Conservation (phyloP, 805 yeast genomes). For the Yarrowia sp. region DNA sequence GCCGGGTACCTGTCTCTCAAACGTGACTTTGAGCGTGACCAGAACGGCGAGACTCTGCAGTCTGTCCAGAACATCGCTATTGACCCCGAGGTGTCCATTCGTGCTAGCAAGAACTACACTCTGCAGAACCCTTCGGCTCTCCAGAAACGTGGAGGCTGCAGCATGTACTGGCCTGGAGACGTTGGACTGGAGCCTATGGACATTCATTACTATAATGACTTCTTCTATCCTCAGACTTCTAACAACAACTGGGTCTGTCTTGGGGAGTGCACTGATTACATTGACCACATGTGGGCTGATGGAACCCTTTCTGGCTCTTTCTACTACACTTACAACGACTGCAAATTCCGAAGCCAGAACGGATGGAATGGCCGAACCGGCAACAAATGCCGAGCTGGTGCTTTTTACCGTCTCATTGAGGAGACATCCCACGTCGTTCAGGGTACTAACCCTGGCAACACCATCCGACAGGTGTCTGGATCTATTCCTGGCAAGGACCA, state of each 20-base stretch:
- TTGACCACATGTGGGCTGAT: conserved; percentile 46
- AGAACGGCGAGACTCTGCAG: not conserved
- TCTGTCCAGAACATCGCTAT: conserved; percentile 6
- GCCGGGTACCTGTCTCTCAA: not conserved
- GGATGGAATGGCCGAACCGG: conserved; percentile 15
- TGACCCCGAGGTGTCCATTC: not conserved
- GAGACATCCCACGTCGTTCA: conserved; percentile 11
- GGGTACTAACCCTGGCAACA: conserved; percentile 10
- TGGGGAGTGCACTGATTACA: conserved; percentile 53
- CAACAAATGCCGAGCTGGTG: conserved; percentile 17
- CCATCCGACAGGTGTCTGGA: not conserved
- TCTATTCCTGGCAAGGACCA: conserved; percentile 6
- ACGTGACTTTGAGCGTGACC: not conserved
- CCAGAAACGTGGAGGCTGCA: conserved; percentile 11
- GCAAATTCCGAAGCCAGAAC: conserved; percentile 14
- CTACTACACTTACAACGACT: conserved; percentile 44
- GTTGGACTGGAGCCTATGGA: not conserved
- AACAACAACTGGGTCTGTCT: conserved; percentile 63
- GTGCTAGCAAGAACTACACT: not conserved
- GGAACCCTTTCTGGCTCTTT: conserved; percentile 74
- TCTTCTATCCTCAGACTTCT: conserved; percentile 3
- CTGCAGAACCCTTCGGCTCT: not conserved
- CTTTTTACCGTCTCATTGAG: not conserved
- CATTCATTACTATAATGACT: conserved; percentile 12
- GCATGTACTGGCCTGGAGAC: conserved; percentile 21